Percentiles rank a stretch among this genome's conserved stretches.
phyloP scores from a whole-genome alignment of 495 filamentous ascomycete species.

The Aspergillus campestris region DNA sequence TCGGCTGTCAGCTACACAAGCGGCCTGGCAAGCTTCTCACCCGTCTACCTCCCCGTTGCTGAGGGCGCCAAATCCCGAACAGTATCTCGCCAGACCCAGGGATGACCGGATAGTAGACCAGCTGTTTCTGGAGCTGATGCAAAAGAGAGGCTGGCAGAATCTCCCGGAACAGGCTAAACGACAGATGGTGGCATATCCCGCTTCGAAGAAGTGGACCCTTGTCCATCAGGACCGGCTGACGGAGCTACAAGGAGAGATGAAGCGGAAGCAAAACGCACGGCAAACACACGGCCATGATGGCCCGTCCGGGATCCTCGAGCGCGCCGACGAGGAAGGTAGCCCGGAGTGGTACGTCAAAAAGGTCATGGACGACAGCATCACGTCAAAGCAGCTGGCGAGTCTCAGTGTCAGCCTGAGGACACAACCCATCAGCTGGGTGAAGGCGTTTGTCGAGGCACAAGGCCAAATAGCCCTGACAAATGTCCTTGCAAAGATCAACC shows the following conservation, averaged over 20 bases:
- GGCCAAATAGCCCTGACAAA: constrained; percentile 95
- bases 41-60: constrained; percentile 36
- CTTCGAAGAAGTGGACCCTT: constrained; percentile 94
- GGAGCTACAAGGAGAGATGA: constrained; percentile 91
- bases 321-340: constrained; percentile 86
- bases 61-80: constrained; percentile 34
- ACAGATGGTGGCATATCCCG: constrained; percentile 91
- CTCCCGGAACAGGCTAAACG: constrained; percentile 90
- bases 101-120: constrained; percentile 86
- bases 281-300: constrained; percentile 54
- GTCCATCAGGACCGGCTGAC: constrained; percentile 91
- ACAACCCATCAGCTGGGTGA: constrained; percentile 95
- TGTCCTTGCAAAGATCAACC: constrained; percentile 85
- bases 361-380: constrained; percentile 92
- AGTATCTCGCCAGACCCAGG: constrained; percentile 58
- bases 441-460: constrained; percentile 92
- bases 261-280: constrained; percentile 64
- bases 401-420: constrained; percentile 90
- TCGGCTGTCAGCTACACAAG: constrained; percentile 28
- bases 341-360: constrained; percentile 98
- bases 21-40: constrained; percentile 28
- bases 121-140: constrained; percentile 88
- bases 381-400: constrained; percentile 81
- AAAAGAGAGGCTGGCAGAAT: constrained; percentile 94
- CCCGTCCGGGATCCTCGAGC: constrained; percentile 54